Conservation (phyloP, 345 rosid genomes). For the Durio zibethinus region DNA sequence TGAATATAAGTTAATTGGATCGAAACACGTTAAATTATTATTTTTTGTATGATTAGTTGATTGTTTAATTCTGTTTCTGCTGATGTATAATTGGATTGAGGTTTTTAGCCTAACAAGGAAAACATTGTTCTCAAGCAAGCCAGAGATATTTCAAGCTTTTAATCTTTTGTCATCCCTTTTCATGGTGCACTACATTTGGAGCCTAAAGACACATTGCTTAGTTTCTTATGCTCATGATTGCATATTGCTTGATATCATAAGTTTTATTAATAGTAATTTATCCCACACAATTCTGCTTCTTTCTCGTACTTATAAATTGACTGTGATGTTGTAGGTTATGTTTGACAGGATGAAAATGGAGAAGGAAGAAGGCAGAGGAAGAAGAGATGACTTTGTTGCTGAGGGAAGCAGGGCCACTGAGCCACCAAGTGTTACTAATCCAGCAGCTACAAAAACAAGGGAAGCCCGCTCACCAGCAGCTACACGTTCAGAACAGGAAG, state of each 20-base stretch:
- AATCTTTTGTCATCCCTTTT: conserved; percentile 46
- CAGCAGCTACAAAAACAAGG: conserved; percentile 7
- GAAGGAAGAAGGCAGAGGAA: conserved; percentile 82
- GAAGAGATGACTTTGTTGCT: conserved; percentile 22
- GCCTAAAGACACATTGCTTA: conserved; percentile 55
- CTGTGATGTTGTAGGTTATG: conserved; percentile 44
- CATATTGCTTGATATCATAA: neutral
- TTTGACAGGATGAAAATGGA: conserved; percentile 65
- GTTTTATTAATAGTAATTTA: too few species aligned
- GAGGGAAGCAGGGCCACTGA: conserved; percentile 10
- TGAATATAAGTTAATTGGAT: too few species aligned
- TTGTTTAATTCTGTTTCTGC: too few species aligned
- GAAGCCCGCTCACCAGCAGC: conserved; percentile 1
- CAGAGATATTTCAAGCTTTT: conserved; percentile 51
- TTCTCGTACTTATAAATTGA: neutral
- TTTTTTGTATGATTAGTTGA: too few species aligned
- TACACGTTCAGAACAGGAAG: conserved; percentile 24
- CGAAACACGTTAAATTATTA: too few species aligned
- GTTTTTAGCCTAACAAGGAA: too few species aligned
- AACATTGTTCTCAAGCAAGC: conserved; percentile 22
- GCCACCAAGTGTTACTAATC: neutral
- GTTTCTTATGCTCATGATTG: neutral
- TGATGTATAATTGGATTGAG: too few species aligned
- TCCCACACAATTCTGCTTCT: too few species aligned
- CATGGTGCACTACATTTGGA: conserved; percentile 50